phyloP scores from a whole-genome alignment of 2,329 filamentous ascomycete genomes.

The Ophiostoma sp. region DNA sequence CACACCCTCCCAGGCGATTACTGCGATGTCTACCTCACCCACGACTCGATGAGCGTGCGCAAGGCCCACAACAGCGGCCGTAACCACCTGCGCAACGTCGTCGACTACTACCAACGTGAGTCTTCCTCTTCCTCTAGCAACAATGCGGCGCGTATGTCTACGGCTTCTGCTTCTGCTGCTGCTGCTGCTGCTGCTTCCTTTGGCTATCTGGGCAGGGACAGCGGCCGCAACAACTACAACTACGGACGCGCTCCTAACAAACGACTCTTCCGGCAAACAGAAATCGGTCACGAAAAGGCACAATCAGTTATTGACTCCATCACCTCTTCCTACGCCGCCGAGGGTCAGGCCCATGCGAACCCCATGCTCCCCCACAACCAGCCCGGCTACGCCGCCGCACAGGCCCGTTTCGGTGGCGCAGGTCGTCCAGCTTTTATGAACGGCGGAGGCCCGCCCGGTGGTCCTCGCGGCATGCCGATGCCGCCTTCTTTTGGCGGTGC shows the following conservation, averaged over 20 bases:
- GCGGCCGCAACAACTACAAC: not conserved
- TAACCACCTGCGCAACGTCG: conserved; percentile 95
- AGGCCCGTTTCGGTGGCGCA: conserved; percentile 36
- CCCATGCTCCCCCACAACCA: conserved; percentile 76
- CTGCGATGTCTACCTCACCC: conserved; percentile 99
- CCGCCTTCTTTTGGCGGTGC: conserved; percentile 40
- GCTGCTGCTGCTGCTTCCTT: not conserved
- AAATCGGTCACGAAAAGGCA: conserved; percentile 98
- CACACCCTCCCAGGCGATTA: conserved; percentile 68
- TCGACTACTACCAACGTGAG: conserved; percentile 95
- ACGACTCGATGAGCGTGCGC: conserved; percentile 99
- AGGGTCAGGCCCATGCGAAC: conserved; percentile 84
- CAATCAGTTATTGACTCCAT: conserved; percentile 98
- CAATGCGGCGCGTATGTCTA: not conserved
- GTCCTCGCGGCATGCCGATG: conserved; percentile 53
- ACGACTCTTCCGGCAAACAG: conserved; percentile 44
- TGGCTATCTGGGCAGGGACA: not conserved
- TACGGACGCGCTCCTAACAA: conserved; percentile 11
- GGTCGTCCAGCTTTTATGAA: conserved; percentile 24
- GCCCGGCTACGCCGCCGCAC: conserved; percentile 47
- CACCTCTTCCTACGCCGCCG: conserved; percentile 87
- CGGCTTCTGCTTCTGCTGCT: not conserved
- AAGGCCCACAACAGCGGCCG: conserved; percentile 97
- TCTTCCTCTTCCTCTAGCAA: conserved; percentile 25
- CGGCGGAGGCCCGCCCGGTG: conserved; percentile 9